Evolutionary conservation across 2,329 filamentous ascomycete species (phyloP), one percentile per base, ranked within the genome.

Genomic region (Alternaria angustiovoidea): DNA sequence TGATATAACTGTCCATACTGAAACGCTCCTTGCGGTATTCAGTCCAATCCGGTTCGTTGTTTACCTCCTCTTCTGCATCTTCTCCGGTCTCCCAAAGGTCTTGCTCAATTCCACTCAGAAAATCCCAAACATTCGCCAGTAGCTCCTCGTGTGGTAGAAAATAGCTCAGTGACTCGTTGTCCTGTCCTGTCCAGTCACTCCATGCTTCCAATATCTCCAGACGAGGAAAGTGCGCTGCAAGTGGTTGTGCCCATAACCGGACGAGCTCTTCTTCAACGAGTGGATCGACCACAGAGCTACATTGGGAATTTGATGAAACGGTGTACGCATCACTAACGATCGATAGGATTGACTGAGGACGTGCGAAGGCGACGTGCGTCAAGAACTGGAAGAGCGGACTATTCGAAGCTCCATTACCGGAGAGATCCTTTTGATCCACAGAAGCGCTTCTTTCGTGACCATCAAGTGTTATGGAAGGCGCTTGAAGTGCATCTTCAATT

Each of bases 121-220:
- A 78, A 38, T 76, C 75, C 74, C 75, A 77, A 2, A 66, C 74
- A 14, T 59, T 69, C 20, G 71, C 74, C 2, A 76, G 54, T 7
- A 74, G 57, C 38, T 75, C 74, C 34, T 75, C 66, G 3, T 63
- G 67, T 1, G 74, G 74, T 2, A 77, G 48, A n/a, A 76, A 68
- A 60, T 78, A 78, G 14, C 68, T 70, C 22, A 75, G 61, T 0
- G 62, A 70, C 38, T 75, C 70, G 30, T 68, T 69, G 43, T 75
- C 72, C n/a, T 69, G 59, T 1, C 74, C 72, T 1, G 64, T 67
- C 57, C 63, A 73, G 28, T 77, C 74, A 36, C 73, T 68, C 75
- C 75, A 78, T 1, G 74, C 74, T 57, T 78, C 74, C 1, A 77
- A 62, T 2, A 75, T 67, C 38, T 77, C 71, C 8, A 77, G 63